Evolutionary conservation across 2,329 filamentous ascomycete genomes (phyloP), one percentile per base, ranked within the genome.

Genomic region (Sclerotiophoma versabilis): DNA sequence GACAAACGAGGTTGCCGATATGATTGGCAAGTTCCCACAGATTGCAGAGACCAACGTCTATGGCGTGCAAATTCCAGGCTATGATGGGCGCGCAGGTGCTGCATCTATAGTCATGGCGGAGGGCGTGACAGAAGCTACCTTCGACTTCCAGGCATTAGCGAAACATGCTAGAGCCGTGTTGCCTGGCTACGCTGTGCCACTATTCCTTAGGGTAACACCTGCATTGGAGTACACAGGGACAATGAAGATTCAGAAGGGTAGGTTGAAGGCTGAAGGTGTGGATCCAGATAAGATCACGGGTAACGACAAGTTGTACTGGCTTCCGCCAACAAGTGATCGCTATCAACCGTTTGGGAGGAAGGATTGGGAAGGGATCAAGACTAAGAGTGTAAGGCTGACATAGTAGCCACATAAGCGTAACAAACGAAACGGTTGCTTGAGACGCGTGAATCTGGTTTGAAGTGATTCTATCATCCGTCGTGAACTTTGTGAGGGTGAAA

Each of bases 161-260:
- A 67, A 69, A 5, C 76, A 80, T 63, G 77, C 72, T 2, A 64
- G 72, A 23, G 62, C 61, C 1, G 63, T 62, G 10, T 65, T 81
- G n/a, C 79, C 79, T 10, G 65, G 76, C 2, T 81, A 80, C 59
- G 78, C 79, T 12, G 76, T 80, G 5, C 79, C 79, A 1, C 44
- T 80, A 0, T 81, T 80, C 50, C 17, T 81, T 14, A 63, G 78
- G 10, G 55, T 80, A 0, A 76, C 72, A 4, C 59, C 64, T 29
- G 66, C 67, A 41, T 62, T 80, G 19, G 78, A 79, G 47, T 78
- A 79, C 50, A 80, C 78, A 12, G 77, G 75, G 3, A 80, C 77
- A 7, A 60, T 79, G 66, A 80, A 80, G 68, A 62, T 80, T 12
- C 77, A 78, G 59, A 80, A 81, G 49, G 74, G 74, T 2, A 71